Base-by-base conservation (phyloP, 768 basidiomycete genomes). In the Kwoniella dejecticola region DNA sequence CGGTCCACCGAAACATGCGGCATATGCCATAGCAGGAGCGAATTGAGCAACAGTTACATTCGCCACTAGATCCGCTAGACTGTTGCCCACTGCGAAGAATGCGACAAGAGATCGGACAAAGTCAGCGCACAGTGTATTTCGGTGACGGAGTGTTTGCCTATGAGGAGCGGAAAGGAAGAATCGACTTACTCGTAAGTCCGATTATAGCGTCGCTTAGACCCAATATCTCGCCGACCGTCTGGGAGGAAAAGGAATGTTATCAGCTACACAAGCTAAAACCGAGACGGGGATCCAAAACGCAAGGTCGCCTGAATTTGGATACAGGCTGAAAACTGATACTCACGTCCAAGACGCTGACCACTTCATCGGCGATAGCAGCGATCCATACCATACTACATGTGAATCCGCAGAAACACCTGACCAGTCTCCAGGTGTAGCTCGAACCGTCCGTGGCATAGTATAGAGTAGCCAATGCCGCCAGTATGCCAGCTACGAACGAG, bases 131-230 rank as follows among this genome's bases (percentile, higher is more conserved):
- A n/a, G n/a, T n/a, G n/a, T n/a, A n/a, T n/a, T n/a, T n/a, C n/a
- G n/a, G n/a, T n/a, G n/a, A n/a, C n/a, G n/a, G n/a, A n/a, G n/a
- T n/a, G n/a, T n/a, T n/a, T n/a, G n/a, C n/a, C n/a, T n/a, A n/a
- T n/a, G n/a, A n/a, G n/a, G n/a, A n/a, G n/a, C n/a, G n/a, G n/a
- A n/a, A n/a, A n/a, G n/a, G 10, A 13, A 3, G 13, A 42, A 27
- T 12, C 1, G 27, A 67, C 71, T 60, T n/a, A 77, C 76, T 89
- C 0, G 95, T 97, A 41, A 99, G 81, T 12, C 95, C 95, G 58
- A 99, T 90, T 75, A 99, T 95, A 44, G 96, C 93, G 73, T 98
- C 94, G 15, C 93, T 96, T 24, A 99, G 83, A 2, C 94, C 95
- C 73, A 99, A 90, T 52, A 98, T 90, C 74, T 88, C 85, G 5